A percentile compares a stretch with the other conserved stretches of the same genome.
These are phyloP conservation scores for Gossypium schwendimanii DNA, from an alignment of 441 rosid species.

Conservation along the genomic window DNA sequence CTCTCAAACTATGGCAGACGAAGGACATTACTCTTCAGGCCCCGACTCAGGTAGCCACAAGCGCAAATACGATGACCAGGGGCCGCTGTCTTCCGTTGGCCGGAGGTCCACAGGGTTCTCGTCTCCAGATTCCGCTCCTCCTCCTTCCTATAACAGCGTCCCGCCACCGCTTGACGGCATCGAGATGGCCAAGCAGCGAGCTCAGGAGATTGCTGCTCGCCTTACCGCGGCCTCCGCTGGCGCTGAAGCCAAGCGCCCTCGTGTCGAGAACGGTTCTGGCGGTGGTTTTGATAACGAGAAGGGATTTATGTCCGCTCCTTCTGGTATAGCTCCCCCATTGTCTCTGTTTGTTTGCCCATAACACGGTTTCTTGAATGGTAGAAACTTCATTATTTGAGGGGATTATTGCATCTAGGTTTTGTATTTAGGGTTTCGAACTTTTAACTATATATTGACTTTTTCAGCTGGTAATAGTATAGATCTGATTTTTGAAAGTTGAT, in stretches of 20 bases:
- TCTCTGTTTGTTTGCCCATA: background rate
- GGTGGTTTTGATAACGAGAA: conserved; percentile 47
- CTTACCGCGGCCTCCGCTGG: conserved; percentile 30
- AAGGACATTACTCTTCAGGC: conserved; percentile 64
- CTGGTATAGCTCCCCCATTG: conserved; percentile 20
- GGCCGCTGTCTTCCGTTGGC: conserved; percentile 34
- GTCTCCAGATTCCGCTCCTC: conserved; percentile 44
- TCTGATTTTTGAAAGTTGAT: background rate
- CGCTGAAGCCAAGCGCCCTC: conserved; percentile 68
- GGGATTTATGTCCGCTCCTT: conserved; percentile 48
- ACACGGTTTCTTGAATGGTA: background rate
- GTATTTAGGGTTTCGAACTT: background rate
- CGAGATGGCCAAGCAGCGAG: conserved; percentile 80
- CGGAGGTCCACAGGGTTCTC: conserved; percentile 84
- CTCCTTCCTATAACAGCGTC: conserved; percentile 58
- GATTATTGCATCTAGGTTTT: background rate
- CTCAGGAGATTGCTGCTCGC: conserved; percentile 91
- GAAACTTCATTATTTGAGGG: background rate
- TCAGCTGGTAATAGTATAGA: background rate
- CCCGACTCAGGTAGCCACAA: conserved; percentile 33
- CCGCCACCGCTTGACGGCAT: conserved; percentile 69
- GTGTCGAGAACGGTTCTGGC: conserved; percentile 65
- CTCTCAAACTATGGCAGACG: conserved; percentile 63
- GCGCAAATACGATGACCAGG: conserved; percentile 77
- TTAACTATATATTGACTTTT: background rate